Evolutionary conservation across 768 basidiomycete species (phyloP).

Genomic region (Boletus huronensis): DNA sequence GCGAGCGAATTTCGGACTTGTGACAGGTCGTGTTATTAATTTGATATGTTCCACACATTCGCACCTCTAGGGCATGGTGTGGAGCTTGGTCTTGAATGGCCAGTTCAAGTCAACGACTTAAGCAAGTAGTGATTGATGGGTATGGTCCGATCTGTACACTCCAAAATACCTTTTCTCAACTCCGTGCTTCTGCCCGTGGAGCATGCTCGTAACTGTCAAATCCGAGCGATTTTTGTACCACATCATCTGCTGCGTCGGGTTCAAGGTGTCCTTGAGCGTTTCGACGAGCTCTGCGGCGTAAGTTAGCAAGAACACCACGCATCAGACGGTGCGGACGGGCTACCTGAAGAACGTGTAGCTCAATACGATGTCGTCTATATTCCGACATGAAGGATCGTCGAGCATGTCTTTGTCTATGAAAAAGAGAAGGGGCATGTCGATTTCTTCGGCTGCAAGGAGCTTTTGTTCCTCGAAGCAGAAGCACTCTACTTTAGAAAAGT

Average conservation of each 20-base stretch:
- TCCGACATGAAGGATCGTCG: conserved; percentile 85
- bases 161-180: not conserved
- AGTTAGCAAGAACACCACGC: not conserved
- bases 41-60: not conserved
- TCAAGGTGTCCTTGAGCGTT: conserved; percentile 84
- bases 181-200: conserved; percentile 29
- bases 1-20: not conserved
- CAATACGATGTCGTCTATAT: conserved; percentile 86
- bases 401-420: conserved; percentile 98
- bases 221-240: conserved; percentile 77
- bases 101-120: not conserved
- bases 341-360: conserved; percentile 99
- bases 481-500: conserved; percentile 99
- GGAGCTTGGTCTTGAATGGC: not conserved
- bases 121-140: not conserved
- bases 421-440: conserved; percentile 97
- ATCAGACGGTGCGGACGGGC: not conserved
- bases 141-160: not conserved
- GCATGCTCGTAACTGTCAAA: conserved; percentile 59
- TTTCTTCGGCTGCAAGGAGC: conserved; percentile 90
- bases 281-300: conserved; percentile 65
- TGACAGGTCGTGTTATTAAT: not conserved
- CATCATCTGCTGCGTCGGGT: conserved; percentile 82
- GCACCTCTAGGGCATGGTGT: not conserved
- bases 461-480: conserved; percentile 99